A percentile compares a stretch with the other conserved stretches of the same genome.
phyloP scores from a whole-genome alignment of 768 basidiomycete genomes.

The Fomitopsis serialis region DNA sequence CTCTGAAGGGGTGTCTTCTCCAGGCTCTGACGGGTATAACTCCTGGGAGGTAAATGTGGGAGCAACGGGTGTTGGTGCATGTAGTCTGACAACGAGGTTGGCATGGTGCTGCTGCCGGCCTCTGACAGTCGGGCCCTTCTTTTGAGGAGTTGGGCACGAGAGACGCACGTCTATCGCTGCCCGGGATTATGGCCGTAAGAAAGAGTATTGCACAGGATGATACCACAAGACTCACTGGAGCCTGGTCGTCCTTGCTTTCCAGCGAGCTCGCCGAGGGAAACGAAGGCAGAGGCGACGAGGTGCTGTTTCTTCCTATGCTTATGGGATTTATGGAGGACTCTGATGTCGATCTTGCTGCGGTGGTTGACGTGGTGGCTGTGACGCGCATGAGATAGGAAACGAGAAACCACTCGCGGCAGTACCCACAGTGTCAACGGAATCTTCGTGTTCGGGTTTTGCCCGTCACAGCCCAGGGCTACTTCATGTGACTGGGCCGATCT shows the following conservation, averaged over 20 bases:
- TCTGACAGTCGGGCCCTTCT: slow-evolving; percentile 14
- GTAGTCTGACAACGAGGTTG: slow-evolving; percentile 13
- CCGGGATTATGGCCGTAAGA: slow-evolving; percentile 3
- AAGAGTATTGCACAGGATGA: background rate
- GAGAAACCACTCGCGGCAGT: no score
- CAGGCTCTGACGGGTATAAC: background rate
- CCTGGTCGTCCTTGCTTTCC: slow-evolving; percentile 40
- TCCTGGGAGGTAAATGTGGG: background rate
- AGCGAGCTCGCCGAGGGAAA: slow-evolving; percentile 48
- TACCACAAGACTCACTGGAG: slow-evolving; percentile 32
- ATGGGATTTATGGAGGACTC: slow-evolving; percentile 51
- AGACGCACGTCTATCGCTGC: slow-evolving; percentile 16
- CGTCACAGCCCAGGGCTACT: slow-evolving; percentile 56
- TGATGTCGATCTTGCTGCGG: slow-evolving; percentile 43
- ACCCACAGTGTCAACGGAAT: slow-evolving; percentile 48
- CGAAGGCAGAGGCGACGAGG: slow-evolving; percentile 46
- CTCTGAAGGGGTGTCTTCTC: background rate
- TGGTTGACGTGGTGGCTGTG: slow-evolving; percentile 30
- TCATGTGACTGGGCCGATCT: slow-evolving; percentile 48
- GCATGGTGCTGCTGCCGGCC: slow-evolving; percentile 13
- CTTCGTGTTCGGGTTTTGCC: slow-evolving; percentile 65
- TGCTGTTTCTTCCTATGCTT: slow-evolving; percentile 57
- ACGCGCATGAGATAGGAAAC: no score
- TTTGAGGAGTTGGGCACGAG: slow-evolving; percentile 18
- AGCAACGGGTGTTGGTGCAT: slow-evolving; percentile 1